phyloP scores from a whole-genome alignment of 495 filamentous ascomycete species.

The Penicillium malachiteum region DNA sequence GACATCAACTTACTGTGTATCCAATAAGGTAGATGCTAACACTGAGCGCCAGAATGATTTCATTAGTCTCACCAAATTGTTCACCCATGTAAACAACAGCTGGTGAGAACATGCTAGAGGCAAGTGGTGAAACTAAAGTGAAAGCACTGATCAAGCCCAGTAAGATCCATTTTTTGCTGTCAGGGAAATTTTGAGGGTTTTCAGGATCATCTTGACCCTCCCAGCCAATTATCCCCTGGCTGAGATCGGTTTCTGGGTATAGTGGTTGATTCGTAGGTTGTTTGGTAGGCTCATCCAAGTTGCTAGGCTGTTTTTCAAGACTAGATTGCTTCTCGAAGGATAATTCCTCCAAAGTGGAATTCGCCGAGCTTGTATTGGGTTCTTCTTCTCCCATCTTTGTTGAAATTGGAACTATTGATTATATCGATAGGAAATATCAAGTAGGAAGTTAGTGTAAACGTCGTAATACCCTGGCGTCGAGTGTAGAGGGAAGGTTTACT shows the following conservation, averaged over 20 bases:
- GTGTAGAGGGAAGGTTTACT: too few relatives aligned
- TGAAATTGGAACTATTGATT: too few relatives aligned
- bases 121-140: constrained; percentile 52
- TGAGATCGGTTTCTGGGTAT: constrained; percentile 14
- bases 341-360: too few relatives aligned
- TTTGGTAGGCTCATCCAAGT: neutral
- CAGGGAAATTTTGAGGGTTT: constrained; percentile 67
- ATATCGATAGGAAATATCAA: too few relatives aligned
- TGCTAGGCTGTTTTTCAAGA: neutral
- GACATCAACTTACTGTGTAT: constrained; percentile 44
- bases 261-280: neutral
- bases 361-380: too few relatives aligned
- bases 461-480: too few relatives aligned
- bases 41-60: constrained; percentile 47
- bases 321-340: too few relatives aligned
- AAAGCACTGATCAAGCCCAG: constrained; percentile 36
- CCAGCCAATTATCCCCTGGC: constrained; percentile 15
- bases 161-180: constrained; percentile 38
- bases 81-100: constrained; percentile 50
- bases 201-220: constrained; percentile 55
- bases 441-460: too few relatives aligned
- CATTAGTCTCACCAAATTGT: constrained; percentile 59
- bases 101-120: constrained; percentile 74
- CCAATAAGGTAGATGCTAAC: constrained; percentile 61
- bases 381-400: too few relatives aligned